A percentile compares a stretch with the other conserved stretches of the same genome.
Evolutionary conservation across 2,329 filamentous ascomycete species (phyloP).

Genomic region (Coniella lustricola): DNA sequence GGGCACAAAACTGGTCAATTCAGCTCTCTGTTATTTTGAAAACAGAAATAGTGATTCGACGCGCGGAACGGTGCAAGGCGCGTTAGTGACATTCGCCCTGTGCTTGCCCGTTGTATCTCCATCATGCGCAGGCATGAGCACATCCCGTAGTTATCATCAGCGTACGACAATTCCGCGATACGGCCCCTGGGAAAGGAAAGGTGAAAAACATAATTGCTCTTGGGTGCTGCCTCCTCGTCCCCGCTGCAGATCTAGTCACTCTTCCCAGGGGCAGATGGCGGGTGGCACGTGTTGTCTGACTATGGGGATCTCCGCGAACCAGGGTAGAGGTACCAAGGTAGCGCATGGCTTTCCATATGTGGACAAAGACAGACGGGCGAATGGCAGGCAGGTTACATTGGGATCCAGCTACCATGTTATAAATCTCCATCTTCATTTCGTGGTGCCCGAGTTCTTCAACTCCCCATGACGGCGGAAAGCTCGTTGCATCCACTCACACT

Average conservation of each 20-base stretch:
- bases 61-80: too few relatives aligned
- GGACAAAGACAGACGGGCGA: neutral
- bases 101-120: too few relatives aligned
- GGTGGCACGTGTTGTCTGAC: conserved; percentile 5
- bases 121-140: too few relatives aligned
- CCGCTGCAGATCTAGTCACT: neutral
- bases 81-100: too few relatives aligned
- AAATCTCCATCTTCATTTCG: conserved; percentile 6
- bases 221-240: neutral
- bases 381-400: neutral
- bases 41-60: too few relatives aligned
- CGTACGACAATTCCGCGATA: too few relatives aligned
- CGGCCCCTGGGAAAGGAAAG: too few relatives aligned
- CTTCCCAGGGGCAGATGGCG: conserved; percentile 1
- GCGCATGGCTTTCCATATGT: conserved; percentile 5
- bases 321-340: neutral
- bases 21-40: too few relatives aligned
- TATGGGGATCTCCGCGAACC: conserved; percentile 6
- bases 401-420: conserved; percentile 4
- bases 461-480: neutral
- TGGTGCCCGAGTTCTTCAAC: conserved; percentile 6
- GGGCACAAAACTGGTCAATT: too few relatives aligned
- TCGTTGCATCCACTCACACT: neutral
- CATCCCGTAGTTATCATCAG: too few relatives aligned
- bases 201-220: too few relatives aligned